Evolutionary conservation across 1,139 yeast species (phyloP), one percentile per base, ranked within the genome.

Genomic region (Hansenula lynferdii): DNA sequence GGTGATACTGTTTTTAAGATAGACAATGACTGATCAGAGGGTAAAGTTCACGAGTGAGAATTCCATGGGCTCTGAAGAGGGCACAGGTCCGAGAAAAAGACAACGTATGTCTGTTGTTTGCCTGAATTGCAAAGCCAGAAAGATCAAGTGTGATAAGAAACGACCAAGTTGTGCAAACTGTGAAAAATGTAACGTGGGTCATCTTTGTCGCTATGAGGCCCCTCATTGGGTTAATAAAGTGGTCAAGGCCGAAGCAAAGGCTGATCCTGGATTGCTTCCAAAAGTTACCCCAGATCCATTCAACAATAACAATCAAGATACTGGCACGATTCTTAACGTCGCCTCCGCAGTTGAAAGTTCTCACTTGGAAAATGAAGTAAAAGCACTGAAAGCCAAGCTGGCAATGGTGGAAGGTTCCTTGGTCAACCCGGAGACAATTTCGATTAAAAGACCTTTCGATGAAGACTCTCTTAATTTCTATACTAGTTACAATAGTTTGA

Each of bases 61-160:
- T 6, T 19, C n/a, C n/a, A n/a, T n/a, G 12, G 23, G 12, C 11
- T 5, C n/a, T n/a, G 27, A 34, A 5, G 28, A 21, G 5, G 23
- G 22, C 8, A 11, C 14, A 3, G 22, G 19, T 4, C 49, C 52
- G 8, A 51, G 48, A 42, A 51, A 50, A 39, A 39, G 54, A 16
- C 54, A 47, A 34, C 46, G 57, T 4, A 51, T 53, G 55, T 49
- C 54, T 3, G 50, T 53, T 4, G 57, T 51, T 3, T 53, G 57
- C 24, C 37, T 46, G 28, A 53, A 49, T 18, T 53, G 57, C 38
- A 49, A 48, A 28, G 49, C 55, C 5, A 42, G 57, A 10, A 53
- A 53, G 45, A 51, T 53, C 43, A 50, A 48, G 29, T 53, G 57
- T 38, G 57, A 53, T 37, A 45, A 46, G 35, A 36, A 40, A 16